Evolutionary conservation across 176 grass and related monocot genomes (phyloP).

Genomic region (Oryza punctata): DNA sequence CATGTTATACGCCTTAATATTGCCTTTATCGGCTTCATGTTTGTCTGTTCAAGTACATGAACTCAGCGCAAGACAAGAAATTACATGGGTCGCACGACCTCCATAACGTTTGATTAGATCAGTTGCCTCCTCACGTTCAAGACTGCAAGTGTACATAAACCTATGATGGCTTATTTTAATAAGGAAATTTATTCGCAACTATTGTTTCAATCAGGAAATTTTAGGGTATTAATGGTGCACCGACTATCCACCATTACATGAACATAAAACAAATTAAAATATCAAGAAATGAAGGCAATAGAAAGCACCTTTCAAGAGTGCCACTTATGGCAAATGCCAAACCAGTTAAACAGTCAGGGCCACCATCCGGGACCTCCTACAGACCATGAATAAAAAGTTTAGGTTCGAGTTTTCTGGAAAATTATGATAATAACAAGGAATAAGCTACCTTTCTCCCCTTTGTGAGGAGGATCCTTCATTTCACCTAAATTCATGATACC

Average conservation of each 20-base stretch:
- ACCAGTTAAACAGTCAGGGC: slow-evolving; percentile 85
- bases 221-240: not conserved
- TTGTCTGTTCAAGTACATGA: too few species aligned
- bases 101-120: slow-evolving; percentile 96
- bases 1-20: too few species aligned
- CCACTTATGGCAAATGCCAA: slow-evolving; percentile 95
- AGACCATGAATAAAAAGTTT: slow-evolving; percentile 37
- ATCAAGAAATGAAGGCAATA: slow-evolving; percentile 17
- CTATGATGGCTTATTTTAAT: slow-evolving; percentile 10
- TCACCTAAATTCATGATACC: slow-evolving; percentile 99
- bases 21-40: too few species aligned
- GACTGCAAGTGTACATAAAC: slow-evolving; percentile 54
- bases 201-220: slow-evolving; percentile 1
- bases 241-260: not conserved
- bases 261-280: not conserved
- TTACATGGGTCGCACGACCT: slow-evolving; percentile 60
- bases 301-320: slow-evolving; percentile 87
- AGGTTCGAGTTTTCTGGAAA: slow-evolving; percentile 4
- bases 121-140: slow-evolving; percentile 94
- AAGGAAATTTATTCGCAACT: too few species aligned
- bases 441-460: slow-evolving; percentile 88
- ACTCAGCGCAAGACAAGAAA: too few species aligned
- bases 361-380: slow-evolving; percentile 90
- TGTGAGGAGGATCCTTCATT: slow-evolving; percentile 94
- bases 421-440: slow-evolving; percentile 7